phyloP scores from a whole-genome alignment of 495 filamentous ascomycete genomes.

The Aspergillus nidulans region DNA sequence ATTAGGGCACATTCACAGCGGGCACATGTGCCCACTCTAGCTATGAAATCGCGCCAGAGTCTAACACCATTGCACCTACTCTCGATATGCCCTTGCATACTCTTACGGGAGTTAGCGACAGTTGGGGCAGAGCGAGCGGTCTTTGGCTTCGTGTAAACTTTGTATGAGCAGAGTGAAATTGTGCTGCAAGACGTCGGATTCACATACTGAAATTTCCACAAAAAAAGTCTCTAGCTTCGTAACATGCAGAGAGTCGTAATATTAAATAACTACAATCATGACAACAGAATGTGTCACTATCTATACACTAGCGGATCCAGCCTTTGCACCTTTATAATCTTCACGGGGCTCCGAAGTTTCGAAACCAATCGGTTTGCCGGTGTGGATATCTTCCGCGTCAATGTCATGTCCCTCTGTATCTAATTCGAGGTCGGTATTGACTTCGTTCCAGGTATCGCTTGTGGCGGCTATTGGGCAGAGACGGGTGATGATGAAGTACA shows the following conservation, averaged over 20 bases:
- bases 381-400: conserved; percentile 11
- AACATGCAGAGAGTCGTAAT: conserved; percentile 15
- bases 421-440: conserved; percentile 55
- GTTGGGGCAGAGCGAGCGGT: too few relatives aligned
- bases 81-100: too few relatives aligned
- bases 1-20: neutral
- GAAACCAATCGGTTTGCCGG: conserved; percentile 6
- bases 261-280: neutral
- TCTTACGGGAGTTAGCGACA: too few relatives aligned
- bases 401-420: conserved; percentile 40
- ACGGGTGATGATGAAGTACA: conserved; percentile 68
- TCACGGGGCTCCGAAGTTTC: neutral
- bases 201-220: neutral
- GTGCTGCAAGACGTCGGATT: neutral
- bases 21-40: too few relatives aligned
- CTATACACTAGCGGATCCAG: conserved; percentile 9
- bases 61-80: too few relatives aligned
- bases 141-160: too few relatives aligned
- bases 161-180: neutral
- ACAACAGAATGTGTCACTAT: conserved; percentile 11
- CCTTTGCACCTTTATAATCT: conserved; percentile 16
- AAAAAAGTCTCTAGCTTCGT: neutral
- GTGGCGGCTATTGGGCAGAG: conserved; percentile 69
- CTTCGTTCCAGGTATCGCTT: conserved; percentile 77
- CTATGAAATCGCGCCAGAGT: too few relatives aligned